These are phyloP conservation scores for Alternaria ethzedia DNA, from an alignment of 2,329 filamentous ascomycete genomes.

Conservation along the genomic window DNA sequence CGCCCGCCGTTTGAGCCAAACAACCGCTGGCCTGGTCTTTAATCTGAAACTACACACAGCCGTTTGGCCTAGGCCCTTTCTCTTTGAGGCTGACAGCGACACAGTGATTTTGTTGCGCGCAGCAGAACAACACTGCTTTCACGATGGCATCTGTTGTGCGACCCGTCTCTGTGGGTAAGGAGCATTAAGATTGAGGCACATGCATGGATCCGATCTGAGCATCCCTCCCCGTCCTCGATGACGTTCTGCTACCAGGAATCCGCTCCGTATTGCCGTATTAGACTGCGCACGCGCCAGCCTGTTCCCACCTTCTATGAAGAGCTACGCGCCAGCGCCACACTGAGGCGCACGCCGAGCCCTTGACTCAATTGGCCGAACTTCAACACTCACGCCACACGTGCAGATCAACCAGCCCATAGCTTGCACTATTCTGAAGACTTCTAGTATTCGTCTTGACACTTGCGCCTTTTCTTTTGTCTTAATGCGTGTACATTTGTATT, in stretches of 20 bases:
- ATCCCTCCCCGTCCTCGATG: constrained; percentile 11
- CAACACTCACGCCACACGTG: background rate
- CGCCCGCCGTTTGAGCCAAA: constrained; percentile 16
- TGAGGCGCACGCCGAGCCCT: background rate
- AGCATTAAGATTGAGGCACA: constrained; percentile 7
- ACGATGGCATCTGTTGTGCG: background rate
- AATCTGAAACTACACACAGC: background rate
- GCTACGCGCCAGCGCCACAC: constrained; percentile 2
- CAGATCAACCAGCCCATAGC: background rate
- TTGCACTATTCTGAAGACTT: background rate
- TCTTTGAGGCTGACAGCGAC: background rate
- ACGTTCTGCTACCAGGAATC: constrained; percentile 10
- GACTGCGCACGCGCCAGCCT: background rate
- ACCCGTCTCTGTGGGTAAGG: constrained; percentile 7
- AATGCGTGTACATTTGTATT: background rate
- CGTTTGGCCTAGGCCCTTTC: background rate
- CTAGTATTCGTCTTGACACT: background rate
- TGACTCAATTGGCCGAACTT: background rate
- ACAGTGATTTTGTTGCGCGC: background rate
- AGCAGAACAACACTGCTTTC: background rate
- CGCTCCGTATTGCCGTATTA: constrained; percentile 1
- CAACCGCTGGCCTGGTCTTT: background rate
- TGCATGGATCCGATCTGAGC: constrained; percentile 13
- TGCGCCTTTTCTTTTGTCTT: background rate
- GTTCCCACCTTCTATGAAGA: background rate